Evolutionary conservation across 768 basidiomycete species (phyloP).

Genomic region (Pleurotus ostreatus): DNA sequence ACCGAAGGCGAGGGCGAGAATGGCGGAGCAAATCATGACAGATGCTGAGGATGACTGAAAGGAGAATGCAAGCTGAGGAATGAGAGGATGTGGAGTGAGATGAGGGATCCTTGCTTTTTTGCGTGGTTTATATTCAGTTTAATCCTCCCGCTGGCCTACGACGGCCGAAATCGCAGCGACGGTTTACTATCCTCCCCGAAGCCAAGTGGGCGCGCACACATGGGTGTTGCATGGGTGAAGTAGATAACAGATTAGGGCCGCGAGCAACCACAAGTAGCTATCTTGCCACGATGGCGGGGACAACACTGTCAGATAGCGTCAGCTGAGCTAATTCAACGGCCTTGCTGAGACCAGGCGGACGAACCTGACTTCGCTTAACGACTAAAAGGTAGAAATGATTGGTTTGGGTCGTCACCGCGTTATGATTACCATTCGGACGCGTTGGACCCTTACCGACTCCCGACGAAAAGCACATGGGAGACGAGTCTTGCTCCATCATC

Average conservation of each 20-base stretch:
- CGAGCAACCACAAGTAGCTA: neutral
- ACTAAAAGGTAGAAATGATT: slow-evolving; percentile 4
- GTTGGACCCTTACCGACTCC: neutral
- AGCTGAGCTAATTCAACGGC: neutral
- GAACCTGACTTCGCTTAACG: slow-evolving; percentile 7
- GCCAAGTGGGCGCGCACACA: neutral
- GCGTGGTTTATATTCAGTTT: neutral
- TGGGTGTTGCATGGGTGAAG: neutral
- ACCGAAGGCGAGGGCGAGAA: neutral
- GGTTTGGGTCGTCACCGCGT: neutral
- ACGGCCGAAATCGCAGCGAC: slow-evolving; percentile 1
- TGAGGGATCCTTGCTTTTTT: neutral
- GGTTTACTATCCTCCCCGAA: neutral
- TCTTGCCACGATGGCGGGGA: neutral
- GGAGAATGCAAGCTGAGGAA: neutral
- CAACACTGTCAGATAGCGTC: neutral
- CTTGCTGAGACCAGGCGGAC: neutral
- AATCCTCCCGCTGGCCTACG: neutral
- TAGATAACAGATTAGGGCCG: neutral
- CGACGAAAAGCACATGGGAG: slow-evolving; percentile 4
- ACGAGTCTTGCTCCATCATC: too few species aligned
- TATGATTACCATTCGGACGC: neutral
- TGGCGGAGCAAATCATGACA: slow-evolving; percentile 2
- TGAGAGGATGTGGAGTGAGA: neutral
- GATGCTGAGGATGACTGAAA: neutral